Evolutionary conservation across 2,329 filamentous ascomycete species (phyloP), one percentile per base, ranked within the genome.

Genomic region (Fusarium armeniacum): DNA sequence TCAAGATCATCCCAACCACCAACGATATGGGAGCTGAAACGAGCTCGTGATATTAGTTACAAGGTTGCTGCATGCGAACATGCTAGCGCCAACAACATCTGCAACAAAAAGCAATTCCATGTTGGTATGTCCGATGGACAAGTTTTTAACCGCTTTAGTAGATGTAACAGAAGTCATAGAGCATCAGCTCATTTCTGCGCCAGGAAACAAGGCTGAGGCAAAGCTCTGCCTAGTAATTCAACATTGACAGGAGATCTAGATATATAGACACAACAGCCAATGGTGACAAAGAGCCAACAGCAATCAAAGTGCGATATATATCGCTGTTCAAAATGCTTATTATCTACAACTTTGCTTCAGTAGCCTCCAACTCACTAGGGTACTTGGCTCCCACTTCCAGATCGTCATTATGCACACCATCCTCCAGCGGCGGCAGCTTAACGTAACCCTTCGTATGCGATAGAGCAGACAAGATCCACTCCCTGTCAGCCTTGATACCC

Each of bases 401-500:
- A 24, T 18, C 38, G 28, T 38, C 50, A 40, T n/a, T 24, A 16
- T 60, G 41, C 24, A 62, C 22, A 22, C 51, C 47, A 33, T 41
- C 58, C 44, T 72, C 66, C 55, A 75, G 11, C 22, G 66, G 61
- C 11, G 73, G 73, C 47, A 75, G 33, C 65, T 75, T 75, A 43
- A 75, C 62, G 46, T 70, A 69, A 11, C 74, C 74, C 54, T 75
- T 73, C 13, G 74, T 75, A 47, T 75, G 73, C 11, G 73, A 73
- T 20, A 75, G 28, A 12, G 72, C 68, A 44, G 73, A 76, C 43
- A 76, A 30, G 13, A 80, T 65, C 76, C 76, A 77, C 18, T 77
- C 74, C 53, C 78, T 67, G 26, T 77, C 75, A 15, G 73, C 75
- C 67, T 79, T 78, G 73, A 83, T 58, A 2, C 83, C 83, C 74